Evolutionary conservation across 1,139 yeast species (phyloP).

Genomic region (Pneumocystis canis): DNA sequence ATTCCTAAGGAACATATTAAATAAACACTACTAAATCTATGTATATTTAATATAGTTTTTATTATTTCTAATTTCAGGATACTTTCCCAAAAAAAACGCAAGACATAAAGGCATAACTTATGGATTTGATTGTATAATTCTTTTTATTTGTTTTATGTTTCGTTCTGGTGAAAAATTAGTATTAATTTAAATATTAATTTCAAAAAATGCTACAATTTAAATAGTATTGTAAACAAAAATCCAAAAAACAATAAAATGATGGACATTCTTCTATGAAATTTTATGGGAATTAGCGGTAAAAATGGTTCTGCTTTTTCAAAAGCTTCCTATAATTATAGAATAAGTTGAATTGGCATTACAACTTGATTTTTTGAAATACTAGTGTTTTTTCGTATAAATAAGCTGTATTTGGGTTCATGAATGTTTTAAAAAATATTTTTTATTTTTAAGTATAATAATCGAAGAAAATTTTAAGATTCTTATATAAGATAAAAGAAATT

Average conservation of each 20-base stretch:
- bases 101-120: slow-evolving; percentile 13
- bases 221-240: slow-evolving; percentile 12
- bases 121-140: slow-evolving; percentile 6
- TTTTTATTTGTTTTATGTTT: slow-evolving; percentile 13
- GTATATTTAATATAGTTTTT: background rate
- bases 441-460: background rate
- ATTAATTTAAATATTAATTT: background rate
- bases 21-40: slow-evolving; percentile 16
- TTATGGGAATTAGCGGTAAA: slow-evolving; percentile 9
- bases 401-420: slow-evolving; percentile 3
- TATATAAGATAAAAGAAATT: slow-evolving; percentile 11
- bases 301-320: slow-evolving; percentile 12
- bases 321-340: slow-evolving; percentile 4
- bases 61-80: background rate
- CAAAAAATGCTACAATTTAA: background rate
- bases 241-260: slow-evolving; percentile 11
- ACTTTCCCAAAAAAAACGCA: slow-evolving; percentile 4
- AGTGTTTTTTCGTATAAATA: slow-evolving; percentile 1
- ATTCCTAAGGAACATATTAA: slow-evolving; percentile 17
- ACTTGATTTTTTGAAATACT: background rate
- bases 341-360: background rate
- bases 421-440: background rate
- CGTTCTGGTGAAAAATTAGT: background rate
- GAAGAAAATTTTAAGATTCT: slow-evolving; percentile 2
- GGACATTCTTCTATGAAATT: slow-evolving; percentile 11